These are phyloP conservation scores for Ceratocystis lukuohia DNA, from an alignment of 2,329 filamentous ascomycete genomes.

Conservation along the genomic window DNA sequence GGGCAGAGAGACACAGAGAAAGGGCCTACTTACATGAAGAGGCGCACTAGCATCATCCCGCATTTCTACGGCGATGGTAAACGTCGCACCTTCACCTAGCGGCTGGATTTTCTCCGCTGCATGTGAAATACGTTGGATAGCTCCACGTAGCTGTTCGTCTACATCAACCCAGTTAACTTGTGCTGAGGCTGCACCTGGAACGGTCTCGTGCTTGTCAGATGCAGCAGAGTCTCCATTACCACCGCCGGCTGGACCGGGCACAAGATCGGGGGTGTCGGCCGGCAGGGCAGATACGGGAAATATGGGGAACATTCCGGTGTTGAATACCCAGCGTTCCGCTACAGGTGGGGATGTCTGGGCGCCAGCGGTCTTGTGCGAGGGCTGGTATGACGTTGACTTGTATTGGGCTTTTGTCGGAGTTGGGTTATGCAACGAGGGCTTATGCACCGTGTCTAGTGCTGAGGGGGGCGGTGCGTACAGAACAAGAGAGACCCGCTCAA, in stretches of 20 bases:
- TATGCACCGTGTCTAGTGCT: constrained; percentile 12
- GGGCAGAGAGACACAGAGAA: background rate
- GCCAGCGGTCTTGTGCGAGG: background rate
- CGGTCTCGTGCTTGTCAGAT: constrained; percentile 18
- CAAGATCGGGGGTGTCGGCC: constrained; percentile 24
- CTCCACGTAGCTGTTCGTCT: constrained; percentile 58
- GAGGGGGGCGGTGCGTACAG: constrained; percentile 28
- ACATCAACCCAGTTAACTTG: constrained; percentile 45
- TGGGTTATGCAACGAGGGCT: background rate
- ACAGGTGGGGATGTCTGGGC: background rate
- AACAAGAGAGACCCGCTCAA: constrained; percentile 36
- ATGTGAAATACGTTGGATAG: constrained; percentile 48
- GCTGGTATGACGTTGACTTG: background rate
- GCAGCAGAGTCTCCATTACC: background rate
- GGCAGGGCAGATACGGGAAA: constrained; percentile 21
- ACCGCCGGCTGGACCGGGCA: constrained; percentile 18
- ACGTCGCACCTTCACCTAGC: constrained; percentile 54
- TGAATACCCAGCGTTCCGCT: constrained; percentile 17
- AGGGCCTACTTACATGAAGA: constrained; percentile 37
- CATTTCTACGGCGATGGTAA: constrained; percentile 63
- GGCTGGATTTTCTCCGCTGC: constrained; percentile 42
- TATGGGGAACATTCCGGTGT: constrained; percentile 12
- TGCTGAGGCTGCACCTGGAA: constrained; percentile 19
- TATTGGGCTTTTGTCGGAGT: background rate
- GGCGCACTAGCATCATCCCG: constrained; percentile 45